Base-by-base conservation (phyloP, 2,329 filamentous ascomycete species). In the Sporothrix pseudoabietina region DNA sequence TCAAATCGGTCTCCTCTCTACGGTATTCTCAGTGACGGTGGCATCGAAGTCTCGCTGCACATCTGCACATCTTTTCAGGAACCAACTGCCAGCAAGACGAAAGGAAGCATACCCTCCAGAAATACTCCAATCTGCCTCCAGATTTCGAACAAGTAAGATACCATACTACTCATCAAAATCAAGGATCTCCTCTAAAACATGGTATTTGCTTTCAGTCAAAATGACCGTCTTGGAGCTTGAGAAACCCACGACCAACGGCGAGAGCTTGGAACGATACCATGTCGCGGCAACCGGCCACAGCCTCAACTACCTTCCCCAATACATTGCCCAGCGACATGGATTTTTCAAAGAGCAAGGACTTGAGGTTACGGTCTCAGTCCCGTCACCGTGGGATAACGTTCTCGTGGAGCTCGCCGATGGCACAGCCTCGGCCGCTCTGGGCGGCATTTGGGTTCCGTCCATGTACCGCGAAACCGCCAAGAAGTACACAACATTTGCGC, bases 301-400 rank as follows among this genome's bases (percentile, higher is more conserved):
- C 69, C 74, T 80, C 71, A 79, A 79, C 72, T 79, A 80, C 63
- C 77, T 79, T 12, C 79, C 79, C 4, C 76, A 80, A 71, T 79
- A 79, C 74, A 80, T 79, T 72, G 78, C 78, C 7, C 74, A 75
- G 32, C 73, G 78, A 10, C 78, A 78, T 66, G 78, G 78, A 19
- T 79, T 79, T 75, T 79, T 80, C 76, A 44, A 71, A 49, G 78
- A 78, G 19, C 78, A 79, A 75, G 78, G 78, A 12, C 76, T 80
- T 52, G 77, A 79, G n/a, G 74, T 79, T 12, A 76, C 74, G 19
- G 77, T 78, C n/a, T 78, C 73, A 14, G 77, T 80, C 26, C 78
- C 78, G 19, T 73, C 44, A 8, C 78, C 78, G 22, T 79, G 78
- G 78, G 78, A 79, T 57, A 57, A 66, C 19, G 77, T 79, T 4